Evolutionary conservation across 805 yeast species (phyloP).

Genomic region (Lipomyces mesembrius): DNA sequence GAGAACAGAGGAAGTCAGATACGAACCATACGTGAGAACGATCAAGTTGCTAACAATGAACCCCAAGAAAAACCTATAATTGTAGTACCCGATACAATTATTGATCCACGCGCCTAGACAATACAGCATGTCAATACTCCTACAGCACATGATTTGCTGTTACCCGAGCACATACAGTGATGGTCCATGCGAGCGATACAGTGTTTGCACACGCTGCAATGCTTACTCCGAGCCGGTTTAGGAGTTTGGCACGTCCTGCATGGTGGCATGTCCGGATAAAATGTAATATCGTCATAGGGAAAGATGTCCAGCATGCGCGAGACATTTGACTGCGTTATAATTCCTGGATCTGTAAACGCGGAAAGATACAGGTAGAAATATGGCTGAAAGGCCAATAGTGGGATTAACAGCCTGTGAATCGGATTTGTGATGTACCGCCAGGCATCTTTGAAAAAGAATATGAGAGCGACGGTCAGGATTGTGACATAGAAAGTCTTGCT

Average conservation of each 20-base stretch:
- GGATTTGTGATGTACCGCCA: slow-evolving; percentile 29
- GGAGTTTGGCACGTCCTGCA: slow-evolving; percentile 56
- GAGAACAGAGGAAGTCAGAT: slow-evolving; percentile 40
- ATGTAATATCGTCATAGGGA: slow-evolving; percentile 58
- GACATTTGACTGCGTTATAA: slow-evolving; percentile 42
- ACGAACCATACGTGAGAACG: slow-evolving; percentile 54
- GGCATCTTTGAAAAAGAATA: slow-evolving; percentile 33
- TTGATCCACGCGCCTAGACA: slow-evolving; percentile 56
- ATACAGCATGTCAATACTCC: not conserved
- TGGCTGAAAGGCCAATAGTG: slow-evolving; percentile 39
- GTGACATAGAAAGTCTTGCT: slow-evolving; percentile 27
- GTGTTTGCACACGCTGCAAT: slow-evolving; percentile 56
- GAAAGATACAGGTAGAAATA: slow-evolving; percentile 41
- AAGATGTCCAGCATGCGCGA: slow-evolving; percentile 40
- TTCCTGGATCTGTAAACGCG: slow-evolving; percentile 49
- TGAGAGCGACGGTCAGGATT: slow-evolving; percentile 30
- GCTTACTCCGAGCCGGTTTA: slow-evolving; percentile 67
- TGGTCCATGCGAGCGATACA: slow-evolving; percentile 61
- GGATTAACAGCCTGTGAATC: slow-evolving; percentile 29
- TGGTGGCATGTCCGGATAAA: slow-evolving; percentile 49
- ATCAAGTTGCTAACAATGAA: slow-evolving; percentile 58
- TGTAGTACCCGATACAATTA: slow-evolving; percentile 64
- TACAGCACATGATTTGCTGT: not conserved
- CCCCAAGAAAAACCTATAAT: slow-evolving; percentile 62
- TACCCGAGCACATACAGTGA: slow-evolving; percentile 51